Evolutionary conservation across 768 basidiomycete genomes (phyloP).

Genomic region (Cytidiella melzeri): DNA sequence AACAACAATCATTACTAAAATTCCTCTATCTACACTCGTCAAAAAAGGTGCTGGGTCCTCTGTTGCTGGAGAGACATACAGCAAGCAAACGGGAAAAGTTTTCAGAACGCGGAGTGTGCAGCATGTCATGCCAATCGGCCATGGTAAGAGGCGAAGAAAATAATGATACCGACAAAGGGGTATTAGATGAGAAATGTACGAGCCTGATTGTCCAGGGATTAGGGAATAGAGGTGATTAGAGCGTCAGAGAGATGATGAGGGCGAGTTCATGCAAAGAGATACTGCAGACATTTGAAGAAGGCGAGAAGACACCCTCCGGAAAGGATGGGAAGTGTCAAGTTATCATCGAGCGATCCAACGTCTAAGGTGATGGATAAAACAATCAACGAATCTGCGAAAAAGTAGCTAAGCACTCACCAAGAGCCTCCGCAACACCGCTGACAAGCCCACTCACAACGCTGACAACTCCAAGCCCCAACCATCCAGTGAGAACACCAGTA

Average conservation of each 20-base stretch:
- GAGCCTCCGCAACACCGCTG: constrained; percentile 81
- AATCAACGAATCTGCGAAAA: constrained; percentile 3
- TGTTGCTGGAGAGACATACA: constrained; percentile 24
- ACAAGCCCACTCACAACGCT: constrained; percentile 68
- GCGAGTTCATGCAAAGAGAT: constrained; percentile 20
- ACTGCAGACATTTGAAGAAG: constrained; percentile 38
- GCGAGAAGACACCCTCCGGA: constrained; percentile 69
- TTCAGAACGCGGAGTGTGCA: not conserved
- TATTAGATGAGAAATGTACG: not conserved
- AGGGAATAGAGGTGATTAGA: not conserved
- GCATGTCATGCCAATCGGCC: not conserved
- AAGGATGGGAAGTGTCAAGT: constrained; percentile 83
- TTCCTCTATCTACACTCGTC: constrained; percentile 8
- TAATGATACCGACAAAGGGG: not conserved
- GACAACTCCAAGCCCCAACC: constrained; percentile 47
- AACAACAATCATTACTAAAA: constrained; percentile 11
- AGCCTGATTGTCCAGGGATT: not conserved
- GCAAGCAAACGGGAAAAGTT: constrained; percentile 39
- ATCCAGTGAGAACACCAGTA: constrained; percentile 32
- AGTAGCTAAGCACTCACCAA: constrained; percentile 50
- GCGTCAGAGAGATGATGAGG: not conserved
- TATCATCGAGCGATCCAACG: constrained; percentile 81
- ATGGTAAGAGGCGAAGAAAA: not conserved
- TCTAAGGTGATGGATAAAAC: constrained; percentile 37
- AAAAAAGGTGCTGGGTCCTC: not conserved